phyloP scores from a whole-genome alignment of 495 filamentous ascomycete species.

The Annulohypoxylon stygium region DNA sequence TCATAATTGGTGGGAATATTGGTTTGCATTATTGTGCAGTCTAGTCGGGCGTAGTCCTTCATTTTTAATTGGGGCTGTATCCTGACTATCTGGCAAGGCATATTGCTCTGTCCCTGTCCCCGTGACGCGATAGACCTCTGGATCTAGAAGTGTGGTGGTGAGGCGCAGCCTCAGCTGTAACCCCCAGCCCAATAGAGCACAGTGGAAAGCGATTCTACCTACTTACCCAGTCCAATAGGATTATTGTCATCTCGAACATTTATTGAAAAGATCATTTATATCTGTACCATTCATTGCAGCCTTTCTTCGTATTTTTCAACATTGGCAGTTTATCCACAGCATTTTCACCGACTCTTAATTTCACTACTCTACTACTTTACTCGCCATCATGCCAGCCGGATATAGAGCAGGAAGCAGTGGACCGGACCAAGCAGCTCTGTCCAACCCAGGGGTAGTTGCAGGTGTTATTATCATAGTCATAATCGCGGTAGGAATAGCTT shows the following conservation, averaged over 20 bases:
- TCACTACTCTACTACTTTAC: background rate
- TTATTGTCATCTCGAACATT: background rate
- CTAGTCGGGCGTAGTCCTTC: background rate
- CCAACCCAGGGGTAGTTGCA: slow-evolving; percentile 2
- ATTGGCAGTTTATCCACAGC: background rate
- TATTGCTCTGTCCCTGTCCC: background rate
- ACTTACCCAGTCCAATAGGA: background rate
- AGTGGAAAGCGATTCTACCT: background rate
- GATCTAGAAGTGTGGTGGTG: background rate
- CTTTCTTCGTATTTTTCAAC: background rate
- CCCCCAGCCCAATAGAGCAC: background rate
- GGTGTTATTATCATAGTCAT: background rate
- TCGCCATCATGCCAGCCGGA: slow-evolving; percentile 1
- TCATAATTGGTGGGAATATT: background rate
- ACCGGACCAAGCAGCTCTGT: background rate
- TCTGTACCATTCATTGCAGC: background rate
- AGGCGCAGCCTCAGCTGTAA: background rate
- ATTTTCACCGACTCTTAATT: background rate
- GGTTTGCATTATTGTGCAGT: background rate
- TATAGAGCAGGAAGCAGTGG: slow-evolving; percentile 1
- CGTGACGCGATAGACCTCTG: background rate
- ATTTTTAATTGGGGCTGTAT: background rate
- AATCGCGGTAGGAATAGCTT: background rate
- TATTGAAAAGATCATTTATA: background rate
- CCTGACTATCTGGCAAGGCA: background rate